Evolutionary conservation across 2,329 filamentous ascomycete species (phyloP), one percentile per base, ranked within the genome.

Genomic region (Chaetoscypha palmicola): DNA sequence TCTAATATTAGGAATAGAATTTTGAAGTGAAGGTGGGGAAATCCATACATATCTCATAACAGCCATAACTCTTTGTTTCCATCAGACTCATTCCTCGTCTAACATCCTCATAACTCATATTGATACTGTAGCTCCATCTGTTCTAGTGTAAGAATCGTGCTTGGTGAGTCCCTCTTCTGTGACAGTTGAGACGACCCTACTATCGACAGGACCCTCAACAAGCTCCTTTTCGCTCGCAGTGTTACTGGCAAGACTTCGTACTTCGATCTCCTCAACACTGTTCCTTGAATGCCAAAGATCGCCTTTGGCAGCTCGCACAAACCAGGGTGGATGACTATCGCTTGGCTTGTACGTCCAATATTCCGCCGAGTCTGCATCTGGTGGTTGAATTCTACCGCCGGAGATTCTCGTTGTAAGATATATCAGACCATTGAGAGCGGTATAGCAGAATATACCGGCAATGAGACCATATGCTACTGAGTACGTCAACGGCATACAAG

Each of bases 401-500:
- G 68, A 69, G 1, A 66, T 54, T 50, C 66, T 65, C 48, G 72
- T 70, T 37, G 76, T 66, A 26, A 72, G 37, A 59, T 65, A 77
- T 20, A 76, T 72, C 45, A 68, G 58, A 1, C 65, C 69, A 58
- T 79, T 79, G 56, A 79, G 68, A 46, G 71, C 55, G 3, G 72
- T 68, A 58, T 78, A 79, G 12, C 69, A 69, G 57, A 73, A 64
- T 53, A 79, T 71, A 33, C 75, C 74, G 40, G 76, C 83, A 53
- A 88, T 86, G 21, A 89, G 73, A 14, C 84, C 84, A 51, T 88
- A 87, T 5, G 84, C 83, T 37, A 86, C 83, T 40, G 80, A 85
- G 70, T 87, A 89, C 51, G 79, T 86, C 60, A 88, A 86, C 0
- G 83, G 84, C 67, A 89, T 88, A 43, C 86, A 76, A 1, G 77